Percentiles rank a stretch among this genome's conserved stretches.
Evolutionary conservation across 345 rosid genomes (phyloP).

Genomic region (Capsella bursapastoris): DNA sequence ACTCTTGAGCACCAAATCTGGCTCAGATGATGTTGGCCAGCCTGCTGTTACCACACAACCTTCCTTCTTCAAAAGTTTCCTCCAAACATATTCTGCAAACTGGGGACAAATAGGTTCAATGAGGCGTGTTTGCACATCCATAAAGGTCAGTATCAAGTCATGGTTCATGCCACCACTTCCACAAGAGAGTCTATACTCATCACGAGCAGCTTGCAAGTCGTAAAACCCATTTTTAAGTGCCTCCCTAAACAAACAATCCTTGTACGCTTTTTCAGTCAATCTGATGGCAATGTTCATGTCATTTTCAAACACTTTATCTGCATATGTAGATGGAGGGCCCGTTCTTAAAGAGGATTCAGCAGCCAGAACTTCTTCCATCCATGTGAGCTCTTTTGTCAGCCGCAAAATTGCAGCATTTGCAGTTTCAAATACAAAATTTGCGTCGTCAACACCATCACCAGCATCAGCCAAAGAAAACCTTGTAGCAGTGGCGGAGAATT

Average conservation of each 20-base stretch:
- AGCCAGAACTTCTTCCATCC: slow-evolving; percentile 84
- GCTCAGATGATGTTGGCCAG: slow-evolving; percentile 73
- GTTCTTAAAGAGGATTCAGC: slow-evolving; percentile 72
- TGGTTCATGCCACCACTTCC: slow-evolving; percentile 77
- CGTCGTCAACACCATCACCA: slow-evolving; percentile 98
- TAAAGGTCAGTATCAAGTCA: slow-evolving; percentile 66
- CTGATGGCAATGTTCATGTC: slow-evolving; percentile 81
- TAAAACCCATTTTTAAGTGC: slow-evolving; percentile 90
- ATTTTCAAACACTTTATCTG: slow-evolving; percentile 84
- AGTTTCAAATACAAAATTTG: slow-evolving; percentile 89
- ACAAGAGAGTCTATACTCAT: slow-evolving; percentile 88
- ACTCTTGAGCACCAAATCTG: slow-evolving; percentile 77
- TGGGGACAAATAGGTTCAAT: slow-evolving; percentile 93
- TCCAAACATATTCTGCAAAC: slow-evolving; percentile 89
- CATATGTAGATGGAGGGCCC: slow-evolving; percentile 76
- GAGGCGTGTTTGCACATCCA: slow-evolving; percentile 93
- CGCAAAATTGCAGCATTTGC: slow-evolving; percentile 89
- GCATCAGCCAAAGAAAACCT: slow-evolving; percentile 93
- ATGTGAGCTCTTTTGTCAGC: slow-evolving; percentile 85
- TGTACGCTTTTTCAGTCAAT: slow-evolving; percentile 67
- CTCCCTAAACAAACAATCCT: slow-evolving; percentile 81
- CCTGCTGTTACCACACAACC: slow-evolving; percentile 83
- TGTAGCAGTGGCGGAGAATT: slow-evolving; percentile 90
- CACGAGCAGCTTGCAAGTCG: slow-evolving; percentile 94
- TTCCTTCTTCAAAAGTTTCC: slow-evolving; percentile 74